A percentile compares a stretch with the other conserved stretches of the same genome.
Conservation (phyloP, 202 grass and related monocot species). For the Digitaria exilis region DNA sequence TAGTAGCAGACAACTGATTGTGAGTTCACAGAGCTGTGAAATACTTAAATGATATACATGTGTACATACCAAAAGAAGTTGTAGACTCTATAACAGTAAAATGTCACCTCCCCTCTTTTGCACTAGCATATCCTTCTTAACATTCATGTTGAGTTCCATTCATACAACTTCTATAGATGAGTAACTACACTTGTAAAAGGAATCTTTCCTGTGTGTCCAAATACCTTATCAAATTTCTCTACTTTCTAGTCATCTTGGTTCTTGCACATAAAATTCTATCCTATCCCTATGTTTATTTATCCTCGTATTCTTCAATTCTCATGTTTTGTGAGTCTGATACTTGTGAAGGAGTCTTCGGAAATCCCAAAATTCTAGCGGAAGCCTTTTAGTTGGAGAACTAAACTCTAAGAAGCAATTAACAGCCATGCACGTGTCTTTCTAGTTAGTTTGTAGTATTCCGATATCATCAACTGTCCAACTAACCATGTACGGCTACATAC, state of each 20-base stretch:
- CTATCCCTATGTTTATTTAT: background rate
- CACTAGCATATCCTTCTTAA: background rate
- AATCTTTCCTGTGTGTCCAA: background rate
- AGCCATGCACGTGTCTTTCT: background rate
- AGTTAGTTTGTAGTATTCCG: too few species aligned
- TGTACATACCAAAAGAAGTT: background rate
- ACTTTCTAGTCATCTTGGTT: background rate
- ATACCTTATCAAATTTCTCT: background rate
- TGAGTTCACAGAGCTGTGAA: background rate
- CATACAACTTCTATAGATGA: background rate
- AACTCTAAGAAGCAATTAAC: background rate
- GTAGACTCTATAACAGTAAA: background rate
- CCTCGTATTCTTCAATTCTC: background rate
- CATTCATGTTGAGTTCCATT: background rate
- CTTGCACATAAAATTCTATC: background rate
- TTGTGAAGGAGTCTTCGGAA: background rate
- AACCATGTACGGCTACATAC: too few species aligned
- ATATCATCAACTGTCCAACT: too few species aligned
- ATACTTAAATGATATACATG: background rate
- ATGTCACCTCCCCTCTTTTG: background rate
- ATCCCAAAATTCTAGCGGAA: background rate
- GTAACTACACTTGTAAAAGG: background rate
- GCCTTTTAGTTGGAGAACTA: too few species aligned
- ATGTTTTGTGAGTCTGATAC: background rate
- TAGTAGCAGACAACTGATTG: background rate